Conservation (phyloP, 2,329 filamentous ascomycete species). For the Chlorencoelia australis region DNA sequence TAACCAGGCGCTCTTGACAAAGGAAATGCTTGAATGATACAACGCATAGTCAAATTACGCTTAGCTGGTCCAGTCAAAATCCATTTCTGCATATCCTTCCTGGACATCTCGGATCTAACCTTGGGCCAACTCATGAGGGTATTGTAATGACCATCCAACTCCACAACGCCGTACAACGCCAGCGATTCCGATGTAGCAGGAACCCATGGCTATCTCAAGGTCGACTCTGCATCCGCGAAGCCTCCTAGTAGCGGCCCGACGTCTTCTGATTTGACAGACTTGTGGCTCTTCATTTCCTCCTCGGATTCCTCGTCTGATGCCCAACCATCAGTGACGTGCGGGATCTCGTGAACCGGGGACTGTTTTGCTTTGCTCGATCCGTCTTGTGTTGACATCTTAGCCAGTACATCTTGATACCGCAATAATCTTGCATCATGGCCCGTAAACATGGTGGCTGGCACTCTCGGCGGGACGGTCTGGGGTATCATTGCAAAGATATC, state of each 20-base stretch:
- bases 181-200: conserved; percentile 11
- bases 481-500: conserved; percentile 58
- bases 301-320: conserved; percentile 26
- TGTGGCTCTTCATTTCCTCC: conserved; percentile 22
- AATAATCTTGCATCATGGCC: conserved; percentile 46
- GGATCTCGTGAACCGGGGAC: conserved; percentile 21
- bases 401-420: conserved; percentile 52
- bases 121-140: conserved; percentile 19
- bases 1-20: conserved; percentile 26
- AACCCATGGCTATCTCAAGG: conserved; percentile 22
- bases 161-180: conserved; percentile 23
- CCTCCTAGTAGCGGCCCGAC: conserved; percentile 27
- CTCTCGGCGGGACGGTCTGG: conserved; percentile 32
- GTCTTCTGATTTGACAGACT: conserved; percentile 25
- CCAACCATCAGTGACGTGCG: conserved; percentile 34
- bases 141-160: conserved; percentile 21
- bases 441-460: conserved; percentile 33
- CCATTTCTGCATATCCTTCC: conserved; percentile 20
- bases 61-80: conserved; percentile 27
- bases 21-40: conserved; percentile 28
- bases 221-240: conserved; percentile 26
- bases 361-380: conserved; percentile 29
- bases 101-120: conserved; percentile 16
- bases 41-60: conserved; percentile 27
- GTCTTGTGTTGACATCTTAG: conserved; percentile 43